A percentile compares a stretch with the other conserved stretches of the same genome.
Evolutionary conservation across 768 basidiomycete species (phyloP).

Genomic region (Tricholoma matsutake): DNA sequence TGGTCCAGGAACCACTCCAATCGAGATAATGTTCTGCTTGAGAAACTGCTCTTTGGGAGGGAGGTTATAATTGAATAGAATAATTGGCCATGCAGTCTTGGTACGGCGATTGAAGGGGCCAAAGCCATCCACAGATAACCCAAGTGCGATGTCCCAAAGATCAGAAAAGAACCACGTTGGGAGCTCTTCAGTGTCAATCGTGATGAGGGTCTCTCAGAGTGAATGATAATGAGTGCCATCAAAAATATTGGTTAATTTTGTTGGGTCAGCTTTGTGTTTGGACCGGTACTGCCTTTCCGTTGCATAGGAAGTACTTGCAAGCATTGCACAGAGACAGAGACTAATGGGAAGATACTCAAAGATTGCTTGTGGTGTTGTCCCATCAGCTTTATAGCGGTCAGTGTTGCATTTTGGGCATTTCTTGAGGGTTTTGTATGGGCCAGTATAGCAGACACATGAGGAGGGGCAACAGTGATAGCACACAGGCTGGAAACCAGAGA

Average conservation of each 20-base stretch:
- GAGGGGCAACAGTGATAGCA: slow-evolving; percentile 40
- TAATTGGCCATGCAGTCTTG: too few relatives aligned
- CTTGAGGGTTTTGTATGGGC: slow-evolving; percentile 17
- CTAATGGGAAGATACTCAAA: slow-evolving; percentile 40
- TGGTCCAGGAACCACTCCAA: too few relatives aligned
- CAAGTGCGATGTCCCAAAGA: too few relatives aligned
- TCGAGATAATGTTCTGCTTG: too few relatives aligned
- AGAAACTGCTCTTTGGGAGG: too few relatives aligned
- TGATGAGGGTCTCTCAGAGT: too few relatives aligned
- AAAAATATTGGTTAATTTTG: slow-evolving; percentile 31
- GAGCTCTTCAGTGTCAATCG: too few relatives aligned
- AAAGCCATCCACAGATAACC: too few relatives aligned
- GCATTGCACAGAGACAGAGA: slow-evolving; percentile 24
- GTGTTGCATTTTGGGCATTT: slow-evolving; percentile 36
- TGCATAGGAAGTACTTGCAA: slow-evolving; percentile 16
- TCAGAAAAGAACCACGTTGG: too few relatives aligned
- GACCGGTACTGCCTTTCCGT: slow-evolving; percentile 26
- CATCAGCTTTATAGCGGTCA: background rate
- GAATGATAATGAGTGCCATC: slow-evolving; percentile 31
- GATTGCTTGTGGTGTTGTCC: slow-evolving; percentile 18
- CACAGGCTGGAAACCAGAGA: slow-evolving; percentile 5
- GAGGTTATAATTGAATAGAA: too few relatives aligned
- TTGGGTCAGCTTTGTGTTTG: slow-evolving; percentile 8
- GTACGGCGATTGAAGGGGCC: too few relatives aligned
- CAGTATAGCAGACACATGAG: slow-evolving; percentile 25